phyloP scores from a whole-genome alignment of 805 yeast genomes.

The Candida peoriensis region DNA sequence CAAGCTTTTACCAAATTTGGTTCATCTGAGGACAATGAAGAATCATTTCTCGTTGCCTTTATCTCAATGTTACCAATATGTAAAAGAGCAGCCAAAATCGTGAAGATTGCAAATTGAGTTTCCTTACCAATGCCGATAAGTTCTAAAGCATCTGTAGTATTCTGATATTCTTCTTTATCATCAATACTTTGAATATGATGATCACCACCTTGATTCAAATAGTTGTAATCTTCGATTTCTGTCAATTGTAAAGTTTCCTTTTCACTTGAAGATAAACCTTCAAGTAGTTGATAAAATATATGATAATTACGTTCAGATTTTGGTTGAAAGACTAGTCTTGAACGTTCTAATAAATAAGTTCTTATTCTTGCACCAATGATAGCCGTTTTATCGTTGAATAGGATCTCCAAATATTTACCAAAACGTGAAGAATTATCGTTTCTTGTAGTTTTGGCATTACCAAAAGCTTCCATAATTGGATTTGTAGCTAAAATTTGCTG shows the following conservation, averaged over 20 bases:
- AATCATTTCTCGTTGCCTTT: slow-evolving; percentile 78
- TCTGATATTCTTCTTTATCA: slow-evolving; percentile 72
- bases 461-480: slow-evolving; percentile 97
- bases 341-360: slow-evolving; percentile 88
- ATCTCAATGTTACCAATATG: slow-evolving; percentile 92
- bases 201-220: slow-evolving; percentile 86
- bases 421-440: slow-evolving; percentile 97
- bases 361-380: slow-evolving; percentile 94
- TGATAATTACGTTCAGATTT: slow-evolving; percentile 89
- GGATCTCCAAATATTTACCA: slow-evolving; percentile 91
- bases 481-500: slow-evolving; percentile 93
- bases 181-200: slow-evolving; percentile 70
- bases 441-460: slow-evolving; percentile 96
- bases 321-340: slow-evolving; percentile 93
- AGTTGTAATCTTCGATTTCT: slow-evolving; percentile 63
- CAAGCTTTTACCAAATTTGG: slow-evolving; percentile 80
- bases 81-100: slow-evolving; percentile 78
- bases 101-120: slow-evolving; percentile 65
- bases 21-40: slow-evolving; percentile 78
- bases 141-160: slow-evolving; percentile 69
- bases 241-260: slow-evolving; percentile 57
- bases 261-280: slow-evolving; percentile 55
- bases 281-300: slow-evolving; percentile 83
- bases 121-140: slow-evolving; percentile 67
- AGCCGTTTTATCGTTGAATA: slow-evolving; percentile 67